Evolutionary conservation across 1,284 basidiomycete genomes (phyloP).

Genomic region (Waitea zeae): DNA sequence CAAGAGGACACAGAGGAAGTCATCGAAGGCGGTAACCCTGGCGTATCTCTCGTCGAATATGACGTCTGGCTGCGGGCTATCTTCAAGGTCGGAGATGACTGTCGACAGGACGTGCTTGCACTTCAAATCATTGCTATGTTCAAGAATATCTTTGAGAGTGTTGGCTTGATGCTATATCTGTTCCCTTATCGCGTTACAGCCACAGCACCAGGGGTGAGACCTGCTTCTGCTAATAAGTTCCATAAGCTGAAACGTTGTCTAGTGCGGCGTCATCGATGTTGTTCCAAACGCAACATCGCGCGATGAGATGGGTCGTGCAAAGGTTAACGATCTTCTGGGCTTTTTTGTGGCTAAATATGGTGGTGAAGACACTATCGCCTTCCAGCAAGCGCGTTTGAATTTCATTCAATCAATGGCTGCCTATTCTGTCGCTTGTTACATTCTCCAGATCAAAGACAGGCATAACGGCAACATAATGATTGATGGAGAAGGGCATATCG

Average conservation of each 20-base stretch:
- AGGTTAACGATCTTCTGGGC: conserved; percentile 89
- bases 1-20: conserved; percentile 51
- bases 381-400: conserved; percentile 88
- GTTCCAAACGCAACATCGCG: conserved; percentile 96
- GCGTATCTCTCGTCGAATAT: conserved; percentile 47
- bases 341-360: conserved; percentile 97
- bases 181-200: conserved; percentile 97
- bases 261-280: conserved; percentile 98
- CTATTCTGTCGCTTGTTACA: conserved; percentile 97
- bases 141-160: conserved; percentile 88
- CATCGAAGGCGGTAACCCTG: conserved; percentile 46
- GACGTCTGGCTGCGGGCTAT: conserved; percentile 98
- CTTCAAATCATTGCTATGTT: conserved; percentile 98
- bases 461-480: conserved; percentile 99
- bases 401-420: conserved; percentile 99
- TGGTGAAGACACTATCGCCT: conserved; percentile 72
- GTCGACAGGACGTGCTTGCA: conserved; percentile 93
- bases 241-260: conserved; percentile 4
- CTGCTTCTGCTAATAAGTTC: not conserved
- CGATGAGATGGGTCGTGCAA: conserved; percentile 98
- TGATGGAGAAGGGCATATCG: conserved; percentile 88
- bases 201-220: conserved; percentile 82
- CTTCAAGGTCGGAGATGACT: conserved; percentile 99
- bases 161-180: conserved; percentile 85
- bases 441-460: conserved; percentile 92